These are phyloP conservation scores for Triticum aestivum DNA, from an alignment of 176 grass and related monocot species.

Conservation along the genomic window IWGSC_CS_RefSeq_v2.1 NC_057801.1:17525648-17526147, in stretches of 20 bases:
- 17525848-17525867: neutral
- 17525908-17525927: neutral
- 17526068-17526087: neutral
- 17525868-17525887: conserved; percentile 28
- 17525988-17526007: neutral
- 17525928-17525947: neutral
- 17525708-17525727: conserved; percentile 17
- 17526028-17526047: neutral
- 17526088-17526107: conserved; percentile 9
- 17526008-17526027: neutral
- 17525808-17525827: neutral
- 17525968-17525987: neutral
- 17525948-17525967: neutral
- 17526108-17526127: neutral
- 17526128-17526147: too few relatives aligned
- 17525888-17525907: conserved; percentile 28
- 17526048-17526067: neutral
- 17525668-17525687: neutral
- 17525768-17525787: neutral
- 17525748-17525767: neutral
- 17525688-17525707: conserved; percentile 4
- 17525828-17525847: conserved; percentile 1
- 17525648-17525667: conserved; percentile 27
- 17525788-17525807: neutral
- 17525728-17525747: neutral